Conservation (phyloP, 495 filamentous ascomycete species). For the Jackrogersella minutella region DNA sequence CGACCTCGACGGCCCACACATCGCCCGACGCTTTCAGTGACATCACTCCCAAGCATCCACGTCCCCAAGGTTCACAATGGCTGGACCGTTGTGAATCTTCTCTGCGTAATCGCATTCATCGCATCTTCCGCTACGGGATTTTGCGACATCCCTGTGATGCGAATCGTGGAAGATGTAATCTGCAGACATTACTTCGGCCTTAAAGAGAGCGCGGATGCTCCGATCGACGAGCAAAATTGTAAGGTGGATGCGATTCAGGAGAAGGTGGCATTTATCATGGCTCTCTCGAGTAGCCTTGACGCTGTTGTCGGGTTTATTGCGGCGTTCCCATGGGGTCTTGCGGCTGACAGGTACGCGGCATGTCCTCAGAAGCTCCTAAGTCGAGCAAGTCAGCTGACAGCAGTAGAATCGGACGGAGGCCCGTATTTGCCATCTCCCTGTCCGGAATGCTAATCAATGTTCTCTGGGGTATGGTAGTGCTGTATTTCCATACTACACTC, state of each 20-base stretch:
- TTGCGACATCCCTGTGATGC: conserved; percentile 29
- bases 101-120: conserved; percentile 29
- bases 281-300: conserved; percentile 31
- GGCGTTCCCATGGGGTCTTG: conserved; percentile 42
- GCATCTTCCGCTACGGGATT: conserved; percentile 25
- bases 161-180: conserved; percentile 42
- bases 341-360: conserved; percentile 40
- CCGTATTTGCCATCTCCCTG: conserved; percentile 46
- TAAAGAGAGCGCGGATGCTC: conserved; percentile 1
- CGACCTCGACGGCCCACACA: conserved; percentile 14
- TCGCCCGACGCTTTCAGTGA: conserved; percentile 13
- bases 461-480: conserved; percentile 47
- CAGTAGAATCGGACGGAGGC: conserved; percentile 57
- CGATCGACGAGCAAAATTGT: conserved; percentile 48
- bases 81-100: conserved; percentile 21
- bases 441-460: conserved; percentile 47
- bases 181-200: conserved; percentile 46
- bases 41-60: conserved; percentile 32
- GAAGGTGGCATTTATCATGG: conserved; percentile 45
- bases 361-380: not conserved
- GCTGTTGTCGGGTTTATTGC: conserved; percentile 34
- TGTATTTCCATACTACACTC: conserved; percentile 51
- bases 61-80: conserved; percentile 19
- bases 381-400: conserved; percentile 47
- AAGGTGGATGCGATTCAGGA: conserved; percentile 47